Conservation (phyloP, 805 yeast genomes). For the Tetrapisispora pingtungensis region DNA sequence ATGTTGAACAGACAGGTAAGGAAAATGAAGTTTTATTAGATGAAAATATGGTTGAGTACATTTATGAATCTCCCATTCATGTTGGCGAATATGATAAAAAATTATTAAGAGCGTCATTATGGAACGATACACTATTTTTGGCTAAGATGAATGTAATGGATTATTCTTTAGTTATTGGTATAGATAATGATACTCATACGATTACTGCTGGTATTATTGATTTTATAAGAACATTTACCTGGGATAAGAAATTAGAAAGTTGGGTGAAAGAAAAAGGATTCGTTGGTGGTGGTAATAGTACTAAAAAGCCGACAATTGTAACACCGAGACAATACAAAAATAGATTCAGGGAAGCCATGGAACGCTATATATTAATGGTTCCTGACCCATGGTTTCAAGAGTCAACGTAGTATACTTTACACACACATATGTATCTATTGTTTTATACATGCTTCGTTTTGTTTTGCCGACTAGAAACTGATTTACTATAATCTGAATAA, state of each 20-base stretch:
- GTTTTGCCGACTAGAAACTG: too few relatives aligned
- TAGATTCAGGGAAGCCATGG: slow-evolving; percentile 96
- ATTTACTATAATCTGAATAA: too few relatives aligned
- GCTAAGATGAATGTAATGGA: slow-evolving; percentile 99
- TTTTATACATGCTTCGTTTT: too few relatives aligned
- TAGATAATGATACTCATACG: slow-evolving; percentile 56
- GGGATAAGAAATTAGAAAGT: slow-evolving; percentile 97
- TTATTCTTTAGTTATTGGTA: slow-evolving; percentile 88
- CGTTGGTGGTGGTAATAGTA: slow-evolving; percentile 54
- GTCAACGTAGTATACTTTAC: slow-evolving; percentile 2
- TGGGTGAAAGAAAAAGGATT: slow-evolving; percentile 96
- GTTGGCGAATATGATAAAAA: slow-evolving; percentile 88
- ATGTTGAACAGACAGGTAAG: slow-evolving; percentile 91
- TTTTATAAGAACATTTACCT: slow-evolving; percentile 89
- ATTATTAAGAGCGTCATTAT: slow-evolving; percentile 73
- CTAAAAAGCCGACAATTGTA: slow-evolving; percentile 91
- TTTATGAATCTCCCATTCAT: slow-evolving; percentile 90
- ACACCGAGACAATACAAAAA: slow-evolving; percentile 94
- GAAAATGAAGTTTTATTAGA: slow-evolving; percentile 90
- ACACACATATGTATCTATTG: too few relatives aligned
- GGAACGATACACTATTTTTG: slow-evolving; percentile 89
- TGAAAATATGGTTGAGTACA: slow-evolving; percentile 97
- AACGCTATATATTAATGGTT: slow-evolving; percentile 84
- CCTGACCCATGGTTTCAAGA: slow-evolving; percentile 57
- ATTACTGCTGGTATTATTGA: slow-evolving; percentile 90